phyloP scores from a whole-genome alignment of 139 green algal species.

The Tetradesmus lagerheimii region DNA sequence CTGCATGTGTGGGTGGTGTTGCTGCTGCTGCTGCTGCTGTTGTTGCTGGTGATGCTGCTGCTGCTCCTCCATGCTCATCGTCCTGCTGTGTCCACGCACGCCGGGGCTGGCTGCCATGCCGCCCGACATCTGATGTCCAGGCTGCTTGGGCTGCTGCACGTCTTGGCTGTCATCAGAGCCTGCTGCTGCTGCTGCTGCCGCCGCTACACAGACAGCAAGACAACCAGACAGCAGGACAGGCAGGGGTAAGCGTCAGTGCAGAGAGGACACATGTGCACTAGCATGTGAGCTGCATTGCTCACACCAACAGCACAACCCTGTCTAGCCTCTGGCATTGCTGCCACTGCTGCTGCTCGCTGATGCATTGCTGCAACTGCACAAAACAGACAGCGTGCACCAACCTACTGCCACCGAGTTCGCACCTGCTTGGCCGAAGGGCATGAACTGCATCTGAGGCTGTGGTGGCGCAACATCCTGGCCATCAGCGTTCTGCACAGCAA shows the following conservation, averaged over 20 bases:
- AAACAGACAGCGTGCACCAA: neutral
- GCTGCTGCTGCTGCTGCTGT: constrained; percentile 25
- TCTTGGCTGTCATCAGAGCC: constrained; percentile 1
- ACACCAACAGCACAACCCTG: too few relatives aligned
- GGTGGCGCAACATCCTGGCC: neutral
- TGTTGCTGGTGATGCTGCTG: constrained; percentile 14
- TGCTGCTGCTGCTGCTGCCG: constrained; percentile 4
- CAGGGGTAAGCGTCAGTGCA: neutral
- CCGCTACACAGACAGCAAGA: neutral
- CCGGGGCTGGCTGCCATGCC: constrained; percentile 27
- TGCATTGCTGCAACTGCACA: neutral
- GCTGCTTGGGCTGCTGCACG: constrained; percentile 6
- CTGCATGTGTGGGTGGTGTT: neutral
- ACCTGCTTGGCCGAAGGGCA: constrained; percentile 37
- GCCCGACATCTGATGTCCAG: neutral
- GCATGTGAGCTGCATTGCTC: too few relatives aligned
- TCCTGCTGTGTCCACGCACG: neutral
- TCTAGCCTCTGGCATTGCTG: neutral
- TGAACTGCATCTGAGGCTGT: constrained; percentile 34
- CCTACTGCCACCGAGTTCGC: neutral
- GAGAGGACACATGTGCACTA: too few relatives aligned
- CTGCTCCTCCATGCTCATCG: constrained; percentile 24
- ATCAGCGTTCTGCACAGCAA: constrained; percentile 28
- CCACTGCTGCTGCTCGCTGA: neutral
- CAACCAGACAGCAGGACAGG: neutral